Base-by-base conservation (phyloP, 129 eudicot genomes). In the Flaveria trinervia region DNA sequence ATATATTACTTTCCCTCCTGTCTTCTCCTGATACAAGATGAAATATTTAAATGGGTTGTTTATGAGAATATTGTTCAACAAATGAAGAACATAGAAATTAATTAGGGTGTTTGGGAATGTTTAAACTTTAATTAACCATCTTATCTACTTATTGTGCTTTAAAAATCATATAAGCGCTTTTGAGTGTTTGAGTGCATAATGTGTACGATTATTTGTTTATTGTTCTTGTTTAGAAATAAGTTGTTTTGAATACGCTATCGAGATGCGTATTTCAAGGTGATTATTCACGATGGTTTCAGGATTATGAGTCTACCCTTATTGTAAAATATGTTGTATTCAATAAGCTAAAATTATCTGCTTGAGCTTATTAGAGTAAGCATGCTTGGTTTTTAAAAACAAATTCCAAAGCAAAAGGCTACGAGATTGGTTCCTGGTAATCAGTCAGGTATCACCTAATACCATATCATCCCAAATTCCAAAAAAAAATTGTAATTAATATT, bases 1-100 rank as follows among this genome's bases (percentile, higher is more conserved):
- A 67, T 80, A 85, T 76, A 91, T 91, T 43, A 94, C 82, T 77
- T 89, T 89, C 75, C 97, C 99, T 48, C 99, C 97, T 23, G 99
- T 89, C 75, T 91, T 94, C 30, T 94, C 96, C 99, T 93, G 89
- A 65, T 68, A 77, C 43, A 57, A n/a, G 22, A 75, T 62, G 3
- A 75, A 20, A 76, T 12, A 18, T 45, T 72, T 36, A 73, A 71
- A 25, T 56, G 20, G 25, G 5, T 9, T 65, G 30, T 65, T 65
- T 65, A 64, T 14, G n/a, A 61, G 3, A 61, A 4, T 28, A 23
- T 16, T 23, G 41, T 5, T 56, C 16, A 60, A 23, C 7, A 0
- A 68, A 60, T 18, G 33, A 20, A 46, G n/a, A 75, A 5, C 9
- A 13, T 17, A 18, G 12, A 73, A 16, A 65, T 7, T 39, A 5